Evolutionary conservation across 257 asterid species (phyloP), one percentile per base, ranked within the genome.

Genomic region (Solanum commersonii): DNA sequence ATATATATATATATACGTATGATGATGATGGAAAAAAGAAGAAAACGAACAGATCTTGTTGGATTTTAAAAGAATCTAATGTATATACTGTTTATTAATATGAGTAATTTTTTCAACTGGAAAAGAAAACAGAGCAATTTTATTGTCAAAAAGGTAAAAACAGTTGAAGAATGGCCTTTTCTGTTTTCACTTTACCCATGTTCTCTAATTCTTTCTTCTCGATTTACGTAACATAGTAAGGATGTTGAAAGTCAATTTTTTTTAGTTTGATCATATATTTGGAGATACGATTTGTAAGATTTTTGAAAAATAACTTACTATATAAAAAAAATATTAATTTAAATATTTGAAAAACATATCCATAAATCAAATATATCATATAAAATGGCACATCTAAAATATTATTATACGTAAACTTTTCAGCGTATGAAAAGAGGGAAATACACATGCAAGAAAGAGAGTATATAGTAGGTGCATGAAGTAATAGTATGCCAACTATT

Each of bases 371-470:
- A 65, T 12, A 60, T 18, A 56, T 60, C 29, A 65, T 65, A n/a
- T 10, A 65, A n/a, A n/a, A 4, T n/a, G 29, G 0, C 33, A n/a
- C 1, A 10, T 0, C 3, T 0, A 12, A n/a, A 65, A 3, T 23
- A 76, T 10, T 76, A 38, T 10, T 77, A 10, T 40, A 6, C 3
- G 33, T 23, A 16, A 10, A 22, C 1, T 37, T 25, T 74, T 76
- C 6, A n/a, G 33, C 33, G 83, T 49, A 40, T 25, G 16, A 40
- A 42, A 78, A 42, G 63, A 78, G 63, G n/a, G 37, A 14, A 78
- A 42, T 78, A 56, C 84, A 40, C 37, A 78, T 78, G 63, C 35
- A 78, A 78, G 60, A 77, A 40, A 77, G 18, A 77, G 33, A 77
- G 34, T 9, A 52, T 52, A 16, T 49, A n/a, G 8, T 29, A 5